A percentile compares a stretch with the other conserved stretches of the same genome.
Evolutionary conservation across 139 green algal genomes (phyloP).

Genomic region (Auxenochlorella pyrenoidosa): DNA sequence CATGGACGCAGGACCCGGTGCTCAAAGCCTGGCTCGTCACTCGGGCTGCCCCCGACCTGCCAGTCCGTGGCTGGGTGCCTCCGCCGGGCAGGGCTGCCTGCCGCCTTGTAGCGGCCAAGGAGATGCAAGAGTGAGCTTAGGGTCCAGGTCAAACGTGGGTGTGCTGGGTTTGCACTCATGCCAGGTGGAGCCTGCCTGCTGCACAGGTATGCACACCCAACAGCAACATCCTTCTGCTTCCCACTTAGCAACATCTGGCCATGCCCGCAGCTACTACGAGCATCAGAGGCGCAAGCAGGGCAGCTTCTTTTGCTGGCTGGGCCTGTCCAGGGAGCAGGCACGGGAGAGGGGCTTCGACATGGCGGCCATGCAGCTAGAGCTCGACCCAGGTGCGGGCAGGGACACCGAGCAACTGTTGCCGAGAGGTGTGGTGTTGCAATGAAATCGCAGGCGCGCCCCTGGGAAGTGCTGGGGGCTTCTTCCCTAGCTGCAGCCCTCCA

Average conservation of each 20-base stretch:
- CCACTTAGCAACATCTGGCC: not conserved
- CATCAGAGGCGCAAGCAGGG: slow-evolving; percentile 1
- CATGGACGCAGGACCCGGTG: not conserved
- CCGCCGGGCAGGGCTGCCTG: slow-evolving; percentile 7
- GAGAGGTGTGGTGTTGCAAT: too few relatives aligned
- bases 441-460: too few relatives aligned
- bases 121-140: slow-evolving; percentile 29
- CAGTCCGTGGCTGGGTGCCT: slow-evolving; percentile 3
- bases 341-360: not conserved
- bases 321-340: slow-evolving; percentile 4
- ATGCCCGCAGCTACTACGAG: not conserved
- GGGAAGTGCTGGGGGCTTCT: too few relatives aligned
- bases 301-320: not conserved
- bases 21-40: slow-evolving; percentile 20
- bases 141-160: not conserved
- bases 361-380: not conserved
- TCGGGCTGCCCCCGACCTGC: not conserved
- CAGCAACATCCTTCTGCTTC: not conserved
- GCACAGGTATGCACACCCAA: not conserved
- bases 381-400: not conserved
- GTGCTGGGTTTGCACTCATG: not conserved
- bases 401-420: not conserved
- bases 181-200: not conserved
- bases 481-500: not conserved
- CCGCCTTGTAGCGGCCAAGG: slow-evolving; percentile 24